Conservation (phyloP, 805 yeast genomes). For the Candida quercuum region DNA sequence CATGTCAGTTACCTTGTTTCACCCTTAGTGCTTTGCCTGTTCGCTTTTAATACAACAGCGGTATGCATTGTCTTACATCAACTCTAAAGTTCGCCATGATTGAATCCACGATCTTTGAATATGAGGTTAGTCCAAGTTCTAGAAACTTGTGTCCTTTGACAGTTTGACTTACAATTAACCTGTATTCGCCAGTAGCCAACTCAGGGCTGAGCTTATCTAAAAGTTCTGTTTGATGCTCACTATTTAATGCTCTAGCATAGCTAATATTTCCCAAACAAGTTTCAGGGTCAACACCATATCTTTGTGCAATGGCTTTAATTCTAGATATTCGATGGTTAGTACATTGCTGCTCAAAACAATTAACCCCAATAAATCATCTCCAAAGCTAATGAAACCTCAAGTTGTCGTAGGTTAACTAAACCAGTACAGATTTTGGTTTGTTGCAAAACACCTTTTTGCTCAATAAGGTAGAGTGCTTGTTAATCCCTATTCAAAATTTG, state of each 20-base stretch:
- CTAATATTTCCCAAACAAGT: conserved; percentile 67
- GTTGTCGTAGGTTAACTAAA: no score
- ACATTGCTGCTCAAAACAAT: background rate
- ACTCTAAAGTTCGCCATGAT: conserved; percentile 78
- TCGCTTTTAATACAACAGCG: background rate
- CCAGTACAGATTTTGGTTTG: no score
- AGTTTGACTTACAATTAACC: conserved; percentile 39
- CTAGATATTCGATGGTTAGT: conserved; percentile 24
- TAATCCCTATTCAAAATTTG: no score
- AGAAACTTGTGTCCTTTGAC: background rate
- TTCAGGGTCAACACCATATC: conserved; percentile 66
- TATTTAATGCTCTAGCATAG: conserved; percentile 70
- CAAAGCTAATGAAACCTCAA: no score
- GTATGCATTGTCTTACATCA: conserved; percentile 33
- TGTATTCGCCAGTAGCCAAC: conserved; percentile 62
- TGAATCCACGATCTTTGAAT: conserved; percentile 48
- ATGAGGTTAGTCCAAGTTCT: background rate
- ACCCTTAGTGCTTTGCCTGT: background rate
- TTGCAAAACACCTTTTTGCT: no score
- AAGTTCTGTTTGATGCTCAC: conserved; percentile 75
- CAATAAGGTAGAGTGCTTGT: no score
- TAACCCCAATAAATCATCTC: no score
- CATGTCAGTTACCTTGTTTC: background rate
- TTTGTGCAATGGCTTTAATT: conserved; percentile 56
- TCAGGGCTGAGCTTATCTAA: conserved; percentile 62